Conservation (phyloP, 2,329 filamentous ascomycete species). For the Phyllosticta capitalensis region DNA sequence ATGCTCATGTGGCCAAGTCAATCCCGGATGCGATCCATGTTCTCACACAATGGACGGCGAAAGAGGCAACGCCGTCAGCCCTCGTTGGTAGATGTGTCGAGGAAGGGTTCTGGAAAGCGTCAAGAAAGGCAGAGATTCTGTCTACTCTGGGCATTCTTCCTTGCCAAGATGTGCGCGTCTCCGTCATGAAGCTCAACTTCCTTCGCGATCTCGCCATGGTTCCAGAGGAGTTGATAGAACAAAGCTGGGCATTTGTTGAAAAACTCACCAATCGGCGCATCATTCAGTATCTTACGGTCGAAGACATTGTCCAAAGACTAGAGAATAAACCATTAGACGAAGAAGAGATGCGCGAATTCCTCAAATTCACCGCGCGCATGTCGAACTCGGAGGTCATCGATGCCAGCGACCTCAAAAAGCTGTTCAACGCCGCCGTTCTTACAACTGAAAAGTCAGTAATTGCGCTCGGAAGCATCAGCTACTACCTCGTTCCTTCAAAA, state of each 20-base stretch:
- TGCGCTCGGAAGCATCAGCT: slow-evolving; percentile 73
- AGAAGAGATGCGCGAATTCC: slow-evolving; percentile 69
- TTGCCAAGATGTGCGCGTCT: slow-evolving; percentile 74
- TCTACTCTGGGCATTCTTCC: slow-evolving; percentile 80
- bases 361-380: slow-evolving; percentile 73
- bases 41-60: slow-evolving; percentile 78
- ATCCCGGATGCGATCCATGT: slow-evolving; percentile 49
- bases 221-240: slow-evolving; percentile 62
- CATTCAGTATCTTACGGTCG: slow-evolving; percentile 76
- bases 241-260: slow-evolving; percentile 60
- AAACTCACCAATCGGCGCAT: slow-evolving; percentile 77
- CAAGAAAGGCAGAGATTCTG: slow-evolving; percentile 72
- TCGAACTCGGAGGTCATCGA: slow-evolving; percentile 66
- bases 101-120: slow-evolving; percentile 92
- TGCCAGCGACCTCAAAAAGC: slow-evolving; percentile 50
- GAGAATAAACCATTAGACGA: slow-evolving; percentile 72
- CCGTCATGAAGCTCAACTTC: slow-evolving; percentile 61
- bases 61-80: slow-evolving; percentile 79
- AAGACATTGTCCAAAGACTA: slow-evolving; percentile 76
- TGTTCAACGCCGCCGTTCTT: slow-evolving; percentile 74
- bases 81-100: slow-evolving; percentile 81
- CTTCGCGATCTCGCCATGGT: slow-evolving; percentile 82
- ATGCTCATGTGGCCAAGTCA: slow-evolving; percentile 28
- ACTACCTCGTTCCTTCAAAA: slow-evolving; percentile 69
- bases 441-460: slow-evolving; percentile 45